These are phyloP conservation scores for Amanita rimosa DNA, from an alignment of 768 basidiomycete genomes.

Conservation along the genomic window DNA sequence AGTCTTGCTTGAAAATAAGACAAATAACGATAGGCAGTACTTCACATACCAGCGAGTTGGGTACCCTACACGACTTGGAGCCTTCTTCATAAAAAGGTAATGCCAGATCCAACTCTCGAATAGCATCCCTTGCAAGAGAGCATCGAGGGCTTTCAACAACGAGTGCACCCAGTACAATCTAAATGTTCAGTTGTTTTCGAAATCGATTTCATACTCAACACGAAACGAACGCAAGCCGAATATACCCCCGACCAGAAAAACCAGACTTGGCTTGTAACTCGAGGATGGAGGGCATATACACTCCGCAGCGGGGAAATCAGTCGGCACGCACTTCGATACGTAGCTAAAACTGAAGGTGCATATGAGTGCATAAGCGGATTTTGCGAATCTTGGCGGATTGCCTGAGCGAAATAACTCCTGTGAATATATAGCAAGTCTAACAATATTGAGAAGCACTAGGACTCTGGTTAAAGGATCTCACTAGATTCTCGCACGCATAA, in stretches of 20 bases:
- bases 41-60: constrained; percentile 21
- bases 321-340: constrained; percentile 30
- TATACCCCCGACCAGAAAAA: constrained; percentile 42
- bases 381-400: constrained; percentile 27
- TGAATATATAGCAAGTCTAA: constrained; percentile 35
- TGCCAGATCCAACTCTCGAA: constrained; percentile 25
- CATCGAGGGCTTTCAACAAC: constrained; percentile 35
- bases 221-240: constrained; percentile 32
- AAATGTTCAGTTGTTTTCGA: constrained; percentile 12
- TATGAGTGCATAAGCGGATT: constrained; percentile 34
- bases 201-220: background rate
- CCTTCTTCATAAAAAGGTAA: constrained; percentile 31
- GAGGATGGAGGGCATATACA: constrained; percentile 25
- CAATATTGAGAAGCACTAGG: background rate
- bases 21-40: background rate
- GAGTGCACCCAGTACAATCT: constrained; percentile 36
- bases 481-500: constrained; percentile 32
- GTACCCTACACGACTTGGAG: constrained; percentile 25
- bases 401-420: constrained; percentile 36
- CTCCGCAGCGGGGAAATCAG: constrained; percentile 28
- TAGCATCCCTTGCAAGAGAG: constrained; percentile 25
- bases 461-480: constrained; percentile 16
- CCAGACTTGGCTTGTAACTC: constrained; percentile 24
- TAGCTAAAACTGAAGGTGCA: constrained; percentile 31
- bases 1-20: constrained; percentile 14